Evolutionary conservation across 2,329 filamentous ascomycete genomes (phyloP), one percentile per base, ranked within the genome.

Genomic region (Neonectria coccinea): DNA sequence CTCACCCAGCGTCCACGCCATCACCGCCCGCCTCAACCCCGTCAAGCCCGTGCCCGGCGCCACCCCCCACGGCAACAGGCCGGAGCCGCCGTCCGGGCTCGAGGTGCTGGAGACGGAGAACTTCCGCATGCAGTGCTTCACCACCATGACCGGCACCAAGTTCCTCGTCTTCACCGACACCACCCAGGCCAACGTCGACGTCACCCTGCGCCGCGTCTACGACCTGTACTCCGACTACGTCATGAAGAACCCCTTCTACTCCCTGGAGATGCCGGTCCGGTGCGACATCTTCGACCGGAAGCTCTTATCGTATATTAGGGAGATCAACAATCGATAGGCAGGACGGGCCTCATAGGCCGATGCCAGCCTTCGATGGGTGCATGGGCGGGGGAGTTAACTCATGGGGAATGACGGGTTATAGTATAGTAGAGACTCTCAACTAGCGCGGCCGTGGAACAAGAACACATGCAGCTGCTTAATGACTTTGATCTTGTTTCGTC

Each of bases 161-260:
- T 99, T 99, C 78, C 82, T 99, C 42, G 85, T 99, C 59, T 97
- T 99, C 78, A 97, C 96, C 59, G 96, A 98, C 79, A 89, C 88
- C 16, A 89, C 93, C 69, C 94, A 97, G 82, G 88, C 90, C 53
- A 97, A 97, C 75, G 90, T 97, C 42, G 96, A 98, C 73, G 85
- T 88, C 12, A 91, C 95, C 48, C 90, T 97, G 72, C 87, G 89
- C 76, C 91, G 89, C 78, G 91, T 97, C 73, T 98, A 99, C 79
- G 96, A 98, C 78, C 82, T 98, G 56, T 99, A 98, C 82, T 88
- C 93, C 55, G 96, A 99, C 80, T 98, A 93, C 78, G 96, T 99
- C 72, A 98, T 97, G 93, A 99, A 98, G 85, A 99, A 99, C 79
- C 96, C 96, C 1, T 99, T 99, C 77, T 98, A 98, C 81, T 94